Evolutionary conservation across 305 asterid genomes (phyloP), one percentile per base, ranked within the genome.

Genomic region (Plantago rigida): DNA sequence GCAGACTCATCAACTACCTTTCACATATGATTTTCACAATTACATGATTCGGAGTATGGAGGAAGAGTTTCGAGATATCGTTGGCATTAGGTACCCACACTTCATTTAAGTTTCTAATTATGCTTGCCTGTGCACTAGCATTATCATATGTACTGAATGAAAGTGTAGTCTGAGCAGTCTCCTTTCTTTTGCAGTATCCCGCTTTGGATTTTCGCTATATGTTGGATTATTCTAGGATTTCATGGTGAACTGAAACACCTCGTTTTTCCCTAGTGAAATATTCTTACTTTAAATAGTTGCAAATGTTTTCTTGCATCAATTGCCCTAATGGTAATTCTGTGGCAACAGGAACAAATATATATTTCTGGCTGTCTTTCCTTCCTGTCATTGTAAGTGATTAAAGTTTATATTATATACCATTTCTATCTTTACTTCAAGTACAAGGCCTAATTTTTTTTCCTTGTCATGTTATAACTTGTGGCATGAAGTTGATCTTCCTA

Each of bases 41-140:
- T 87, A 87, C 74, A 91, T 91, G 96, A 84, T 86, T 58, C 85
- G 98, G 58, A 91, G 96, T 73, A 85, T 87, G 95, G 98, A 91
- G 70, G 96, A 87, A 74, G 98, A 91, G 81, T 91, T 87, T 76
- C 82, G 96, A 60, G 94, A 87, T 63, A 86, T 88, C 56, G 96
- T 91, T 71, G 96, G 98, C 72, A 86, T 91, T 47, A 87, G 96
- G 95, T 91, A 86, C 51, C 44, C 44, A 5, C 44, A 5, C 44
- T 36, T 5, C 14, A 13, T 3, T 39, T 46, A 53, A 29, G 60
- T 57, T 48, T 58, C 47, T 49, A 34, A 45, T 46, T 66, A 56
- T 48, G 34, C 9, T 39, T 28, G 9, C 62, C 5, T 64, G 5
- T 10, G 13, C 51, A 61, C 44, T 62, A 49, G 19, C 52, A 12